Percentiles rank a stretch among this genome's conserved stretches.
Conservation (phyloP, 1,139 yeast genomes). For the Saccharomyces hybrid region DNA sequence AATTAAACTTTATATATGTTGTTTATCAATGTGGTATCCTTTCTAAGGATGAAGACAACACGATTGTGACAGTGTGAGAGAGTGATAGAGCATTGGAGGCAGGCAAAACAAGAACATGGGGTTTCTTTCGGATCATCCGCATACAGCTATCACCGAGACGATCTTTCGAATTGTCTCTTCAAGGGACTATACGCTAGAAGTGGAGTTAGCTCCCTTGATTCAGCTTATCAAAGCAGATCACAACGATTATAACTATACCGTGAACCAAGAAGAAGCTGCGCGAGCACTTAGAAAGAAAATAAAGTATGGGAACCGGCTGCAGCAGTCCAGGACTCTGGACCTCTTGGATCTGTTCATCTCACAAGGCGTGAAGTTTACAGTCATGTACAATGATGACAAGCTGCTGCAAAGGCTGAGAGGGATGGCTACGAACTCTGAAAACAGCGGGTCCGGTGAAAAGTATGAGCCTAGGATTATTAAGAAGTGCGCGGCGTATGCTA, state of each 20-base stretch:
- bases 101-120: constrained; percentile 34
- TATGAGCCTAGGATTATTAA: constrained; percentile 18
- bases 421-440: constrained; percentile 31
- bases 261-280: constrained; percentile 59
- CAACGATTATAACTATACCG: constrained; percentile 16
- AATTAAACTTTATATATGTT: background rate
- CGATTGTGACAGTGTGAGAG: background rate
- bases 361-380: constrained; percentile 47
- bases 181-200: constrained; percentile 36
- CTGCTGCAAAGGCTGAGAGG: constrained; percentile 54
- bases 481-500: constrained; percentile 15
- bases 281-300: constrained; percentile 80
- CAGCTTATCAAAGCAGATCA: constrained; percentile 27
- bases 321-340: constrained; percentile 43
- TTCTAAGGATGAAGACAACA: background rate
- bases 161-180: constrained; percentile 41
- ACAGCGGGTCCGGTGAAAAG: constrained; percentile 18
- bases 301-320: constrained; percentile 57
- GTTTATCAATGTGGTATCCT: background rate
- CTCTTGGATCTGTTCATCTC: constrained; percentile 67
- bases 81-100: background rate
- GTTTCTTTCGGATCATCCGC: constrained; percentile 42
- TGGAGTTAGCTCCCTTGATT: constrained; percentile 33
- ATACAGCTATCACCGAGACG: constrained; percentile 48
- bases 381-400: constrained; percentile 62